Base-by-base conservation (phyloP, 768 basidiomycete species). In the Pleurotus sapidus region DNA sequence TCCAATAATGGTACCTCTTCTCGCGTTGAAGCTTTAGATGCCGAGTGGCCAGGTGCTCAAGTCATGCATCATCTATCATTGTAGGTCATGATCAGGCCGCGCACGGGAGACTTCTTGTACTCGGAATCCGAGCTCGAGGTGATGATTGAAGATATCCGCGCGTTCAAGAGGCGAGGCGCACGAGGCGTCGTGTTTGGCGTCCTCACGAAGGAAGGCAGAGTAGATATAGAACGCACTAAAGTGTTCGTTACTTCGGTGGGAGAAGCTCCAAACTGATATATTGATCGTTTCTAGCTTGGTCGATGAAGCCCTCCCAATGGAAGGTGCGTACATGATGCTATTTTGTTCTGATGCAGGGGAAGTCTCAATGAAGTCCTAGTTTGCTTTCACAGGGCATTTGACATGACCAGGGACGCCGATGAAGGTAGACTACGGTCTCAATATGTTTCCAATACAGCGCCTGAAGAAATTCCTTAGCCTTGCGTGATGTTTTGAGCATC, bases 1-100 rank as follows among this genome's bases (percentile, higher is more conserved):
- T 6, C 84, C 87, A 0, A 76, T 90, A 57, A 91, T 94, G 89
- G 92, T 86, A 66, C 59, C 70, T 49, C 23, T 40, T 15, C 56
- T 57, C 53, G 17, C 47, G 24, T 47, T 48, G 2, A 5, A 46
- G 23, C 15, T 18, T 25, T 43, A 17, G 14, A 9, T 34, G 40
- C 15, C 30, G 30, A 11, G 30, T 34, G 30, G 30, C 30, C 30
- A 34, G 30, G 30, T 42, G 25, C 15, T 57, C 43, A 24, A 46
- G 25, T 60, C 23, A 24, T 42, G 20, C 20, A 20, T 20, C 20
- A 49, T 58, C 25, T 58, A 48, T 56, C 20, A 45, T 49, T 47
- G 8, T 61, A 92, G 92, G 81, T 77, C 20, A 92, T 95, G 89
- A 76, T 94, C 57, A 82, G 92, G 37, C 91, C 92, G 8, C 80